phyloP scores from a whole-genome alignment of 2,329 filamentous ascomycete species.

The Aspergillus pseudoterreus region DNA sequence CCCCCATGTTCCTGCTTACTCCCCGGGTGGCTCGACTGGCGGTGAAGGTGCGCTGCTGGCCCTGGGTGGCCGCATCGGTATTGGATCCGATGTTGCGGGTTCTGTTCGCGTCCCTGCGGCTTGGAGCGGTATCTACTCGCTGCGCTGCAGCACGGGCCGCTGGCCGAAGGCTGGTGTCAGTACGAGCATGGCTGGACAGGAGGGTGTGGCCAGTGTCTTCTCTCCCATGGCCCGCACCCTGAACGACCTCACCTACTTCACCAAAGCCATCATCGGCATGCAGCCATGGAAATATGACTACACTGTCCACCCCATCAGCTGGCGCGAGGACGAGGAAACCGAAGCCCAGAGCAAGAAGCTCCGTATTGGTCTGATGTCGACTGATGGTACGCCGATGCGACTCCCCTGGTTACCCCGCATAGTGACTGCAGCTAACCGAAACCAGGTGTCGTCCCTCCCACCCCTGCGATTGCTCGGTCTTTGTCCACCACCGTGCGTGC shows the following conservation, averaged over 20 bases:
- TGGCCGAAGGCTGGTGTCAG: slow-evolving; percentile 83
- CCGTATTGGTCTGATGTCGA: slow-evolving; percentile 71
- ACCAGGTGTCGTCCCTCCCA: slow-evolving; percentile 72
- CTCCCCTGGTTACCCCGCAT: neutral
- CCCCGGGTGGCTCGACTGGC: slow-evolving; percentile 82
- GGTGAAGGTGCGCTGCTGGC: slow-evolving; percentile 81
- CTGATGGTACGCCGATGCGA: slow-evolving; percentile 51
- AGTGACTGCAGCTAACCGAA: slow-evolving; percentile 2
- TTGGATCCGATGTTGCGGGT: slow-evolving; percentile 87
- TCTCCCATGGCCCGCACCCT: slow-evolving; percentile 88
- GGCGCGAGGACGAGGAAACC: slow-evolving; percentile 61
- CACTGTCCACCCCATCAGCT: slow-evolving; percentile 77
- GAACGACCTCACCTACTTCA: slow-evolving; percentile 80
- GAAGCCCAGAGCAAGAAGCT: slow-evolving; percentile 62
- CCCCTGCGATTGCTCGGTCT: slow-evolving; percentile 77
- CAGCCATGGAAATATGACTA: slow-evolving; percentile 87
- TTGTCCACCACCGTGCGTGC: slow-evolving; percentile 67
- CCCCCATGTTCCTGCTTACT: slow-evolving; percentile 79
- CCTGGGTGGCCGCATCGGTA: slow-evolving; percentile 76
- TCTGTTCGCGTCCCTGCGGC: slow-evolving; percentile 84
- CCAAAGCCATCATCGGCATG: slow-evolving; percentile 71
- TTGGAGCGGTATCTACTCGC: slow-evolving; percentile 82
- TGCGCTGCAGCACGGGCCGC: slow-evolving; percentile 81
- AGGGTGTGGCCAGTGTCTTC: slow-evolving; percentile 83
- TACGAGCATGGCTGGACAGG: slow-evolving; percentile 89